Conservation (phyloP, 164 flowering plant genomes). For the Dillenia suffruticosa region DNA sequence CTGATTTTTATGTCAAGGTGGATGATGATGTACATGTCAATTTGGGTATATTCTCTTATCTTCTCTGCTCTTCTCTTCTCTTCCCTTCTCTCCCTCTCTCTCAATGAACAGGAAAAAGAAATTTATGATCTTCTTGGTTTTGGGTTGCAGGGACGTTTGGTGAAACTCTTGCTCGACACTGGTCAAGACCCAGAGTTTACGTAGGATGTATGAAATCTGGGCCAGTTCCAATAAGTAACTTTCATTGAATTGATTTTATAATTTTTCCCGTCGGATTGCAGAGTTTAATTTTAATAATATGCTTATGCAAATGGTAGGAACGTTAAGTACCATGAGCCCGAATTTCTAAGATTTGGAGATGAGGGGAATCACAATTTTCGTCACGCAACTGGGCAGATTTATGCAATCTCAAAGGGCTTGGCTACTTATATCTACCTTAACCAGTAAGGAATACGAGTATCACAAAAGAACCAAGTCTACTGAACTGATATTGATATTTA, state of each 20-base stretch:
- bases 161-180: slow-evolving; percentile 12
- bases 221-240: slow-evolving; percentile 17
- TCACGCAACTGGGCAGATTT: slow-evolving; percentile 37
- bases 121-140: not conserved
- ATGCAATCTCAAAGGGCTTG: slow-evolving; percentile 28
- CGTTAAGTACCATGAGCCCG: slow-evolving; percentile 31
- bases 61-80: not conserved
- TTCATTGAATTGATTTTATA: not conserved
- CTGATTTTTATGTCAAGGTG: slow-evolving; percentile 13
- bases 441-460: slow-evolving; percentile 17
- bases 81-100: not conserved
- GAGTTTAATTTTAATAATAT: not conserved
- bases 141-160: slow-evolving; percentile 13
- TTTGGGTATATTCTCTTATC: slow-evolving; percentile 3
- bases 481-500: too few relatives aligned
- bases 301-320: slow-evolving; percentile 8
- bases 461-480: too few relatives aligned
- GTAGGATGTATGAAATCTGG: slow-evolving; percentile 23
- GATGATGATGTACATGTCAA: slow-evolving; percentile 18
- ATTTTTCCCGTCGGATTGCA: not conserved
- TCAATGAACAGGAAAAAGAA: too few relatives aligned
- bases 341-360: slow-evolving; percentile 30
- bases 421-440: slow-evolving; percentile 28
- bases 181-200: slow-evolving; percentile 15
- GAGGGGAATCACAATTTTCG: slow-evolving; percentile 31